Evolutionary conservation across 2,329 filamentous ascomycete species (phyloP).

Genomic region (Scleromitrula shiraiana): DNA sequence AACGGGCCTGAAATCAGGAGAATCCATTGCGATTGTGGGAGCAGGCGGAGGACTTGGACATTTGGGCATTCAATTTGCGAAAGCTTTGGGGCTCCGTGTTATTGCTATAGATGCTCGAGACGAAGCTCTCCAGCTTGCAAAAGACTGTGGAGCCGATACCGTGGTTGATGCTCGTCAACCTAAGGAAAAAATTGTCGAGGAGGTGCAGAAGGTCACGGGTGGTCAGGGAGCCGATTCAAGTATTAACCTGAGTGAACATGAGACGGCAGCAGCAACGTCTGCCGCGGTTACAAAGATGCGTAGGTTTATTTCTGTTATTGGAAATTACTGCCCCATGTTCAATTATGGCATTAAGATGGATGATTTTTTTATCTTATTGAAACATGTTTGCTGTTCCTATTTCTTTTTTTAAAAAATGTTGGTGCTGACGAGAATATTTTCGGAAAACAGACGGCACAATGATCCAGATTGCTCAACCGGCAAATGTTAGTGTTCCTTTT

Average conservation of each 20-base stretch:
- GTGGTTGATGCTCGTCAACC: conserved; percentile 44
- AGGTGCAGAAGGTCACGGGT: conserved; percentile 40
- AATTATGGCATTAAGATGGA: conserved; percentile 1
- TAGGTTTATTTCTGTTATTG: neutral
- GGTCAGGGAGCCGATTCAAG: conserved; percentile 44
- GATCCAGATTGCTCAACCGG: conserved; percentile 49
- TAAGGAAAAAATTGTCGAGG: conserved; percentile 39
- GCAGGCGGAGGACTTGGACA: conserved; percentile 46
- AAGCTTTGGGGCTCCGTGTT: conserved; percentile 41
- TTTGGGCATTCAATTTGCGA: conserved; percentile 42
- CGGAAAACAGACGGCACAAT: conserved; percentile 35
- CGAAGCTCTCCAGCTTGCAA: conserved; percentile 41
- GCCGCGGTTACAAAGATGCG: conserved; percentile 53
- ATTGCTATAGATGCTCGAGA: conserved; percentile 41
- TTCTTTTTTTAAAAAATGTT: neutral
- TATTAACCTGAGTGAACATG: conserved; percentile 46
- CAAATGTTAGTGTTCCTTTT: conserved; percentile 33
- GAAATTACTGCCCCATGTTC: neutral
- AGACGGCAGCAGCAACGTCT: conserved; percentile 39
- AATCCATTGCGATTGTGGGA: conserved; percentile 39
- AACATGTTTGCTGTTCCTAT: neutral
- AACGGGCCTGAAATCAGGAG: conserved; percentile 25
- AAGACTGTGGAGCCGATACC: conserved; percentile 40
- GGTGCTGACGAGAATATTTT: neutral
- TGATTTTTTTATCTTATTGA: neutral